Percentiles rank a stretch among this genome's conserved stretches.
Evolutionary conservation across 148 eudicot species (phyloP).

Genomic region (Chenopodium berlandieri): DNA sequence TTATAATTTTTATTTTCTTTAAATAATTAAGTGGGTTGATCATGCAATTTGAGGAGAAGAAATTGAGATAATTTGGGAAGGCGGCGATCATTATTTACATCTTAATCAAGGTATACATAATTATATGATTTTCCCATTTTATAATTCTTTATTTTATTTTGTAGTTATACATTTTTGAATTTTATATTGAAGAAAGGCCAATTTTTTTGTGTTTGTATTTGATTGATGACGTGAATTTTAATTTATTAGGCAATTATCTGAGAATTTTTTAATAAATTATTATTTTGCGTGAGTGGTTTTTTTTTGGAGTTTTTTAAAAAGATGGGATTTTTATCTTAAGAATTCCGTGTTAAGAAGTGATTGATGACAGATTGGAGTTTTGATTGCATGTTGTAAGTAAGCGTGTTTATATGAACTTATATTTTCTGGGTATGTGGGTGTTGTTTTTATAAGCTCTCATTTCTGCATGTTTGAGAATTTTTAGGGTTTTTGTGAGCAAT

Average conservation of each 20-base stretch:
- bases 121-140: not conserved
- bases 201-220: slow-evolving; percentile 11
- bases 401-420: slow-evolving; percentile 13
- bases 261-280: not conserved
- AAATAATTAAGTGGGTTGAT: slow-evolving; percentile 3
- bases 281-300: not conserved
- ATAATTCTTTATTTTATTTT: not conserved
- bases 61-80: not conserved
- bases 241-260: not conserved
- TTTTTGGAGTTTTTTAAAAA: not conserved
- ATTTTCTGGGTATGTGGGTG: not conserved
- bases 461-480: not conserved
- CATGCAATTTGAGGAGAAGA: slow-evolving; percentile 20
- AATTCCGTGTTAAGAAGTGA: slow-evolving; percentile 17
- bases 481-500: not conserved
- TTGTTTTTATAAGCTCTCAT: not conserved
- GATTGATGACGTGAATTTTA: slow-evolving; percentile 16
- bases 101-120: slow-evolving; percentile 15
- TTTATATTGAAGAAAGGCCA: slow-evolving; percentile 11
- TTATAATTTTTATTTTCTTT: not conserved
- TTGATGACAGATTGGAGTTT: slow-evolving; percentile 24
- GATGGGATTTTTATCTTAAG: not conserved
- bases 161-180: slow-evolving; percentile 1
- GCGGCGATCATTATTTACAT: slow-evolving; percentile 15
- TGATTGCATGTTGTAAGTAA: slow-evolving; percentile 20